A percentile compares a stretch with the other conserved stretches of the same genome.
Conservation (phyloP, 108 stramenopile genomes). For the Cyclotella distinguenda region DNA sequence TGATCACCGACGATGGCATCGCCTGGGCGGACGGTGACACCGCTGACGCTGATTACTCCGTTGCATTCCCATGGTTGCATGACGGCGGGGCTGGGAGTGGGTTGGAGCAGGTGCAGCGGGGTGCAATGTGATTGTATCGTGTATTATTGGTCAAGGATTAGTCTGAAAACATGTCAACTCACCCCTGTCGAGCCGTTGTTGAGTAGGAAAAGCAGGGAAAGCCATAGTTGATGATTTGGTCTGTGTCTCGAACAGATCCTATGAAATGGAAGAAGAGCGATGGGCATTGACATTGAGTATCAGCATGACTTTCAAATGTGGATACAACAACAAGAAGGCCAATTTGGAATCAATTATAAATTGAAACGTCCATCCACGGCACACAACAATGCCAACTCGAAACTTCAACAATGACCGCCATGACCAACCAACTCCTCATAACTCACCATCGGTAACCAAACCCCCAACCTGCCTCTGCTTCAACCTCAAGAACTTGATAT, state of each 20-base stretch:
- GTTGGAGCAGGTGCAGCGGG: background rate
- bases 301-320: too few relatives aligned
- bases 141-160: background rate
- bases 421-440: too few relatives aligned
- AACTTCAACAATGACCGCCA: too few relatives aligned
- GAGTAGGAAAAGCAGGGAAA: slow-evolving; percentile 76
- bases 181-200: slow-evolving; percentile 57
- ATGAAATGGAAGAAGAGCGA: background rate
- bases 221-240: slow-evolving; percentile 89
- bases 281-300: background rate
- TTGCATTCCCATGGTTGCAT: slow-evolving; percentile 94
- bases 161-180: background rate
- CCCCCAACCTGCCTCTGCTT: slow-evolving; percentile 83
- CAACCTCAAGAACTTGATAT: slow-evolving; percentile 87
- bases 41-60: slow-evolving; percentile 69
- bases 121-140: slow-evolving; percentile 44
- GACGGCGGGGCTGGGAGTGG: slow-evolving; percentile 63
- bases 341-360: background rate
- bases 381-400: too few relatives aligned
- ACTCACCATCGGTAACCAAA: slow-evolving; percentile 81
- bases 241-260: slow-evolving; percentile 81
- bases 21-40: slow-evolving; percentile 80
- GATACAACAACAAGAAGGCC: background rate
- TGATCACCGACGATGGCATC: slow-evolving; percentile 92
- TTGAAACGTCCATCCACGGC: too few relatives aligned